A percentile compares a stretch with the other conserved stretches of the same genome.
Conservation (phyloP, 73 alveolate species). For the Breviolum minutum region DNA sequence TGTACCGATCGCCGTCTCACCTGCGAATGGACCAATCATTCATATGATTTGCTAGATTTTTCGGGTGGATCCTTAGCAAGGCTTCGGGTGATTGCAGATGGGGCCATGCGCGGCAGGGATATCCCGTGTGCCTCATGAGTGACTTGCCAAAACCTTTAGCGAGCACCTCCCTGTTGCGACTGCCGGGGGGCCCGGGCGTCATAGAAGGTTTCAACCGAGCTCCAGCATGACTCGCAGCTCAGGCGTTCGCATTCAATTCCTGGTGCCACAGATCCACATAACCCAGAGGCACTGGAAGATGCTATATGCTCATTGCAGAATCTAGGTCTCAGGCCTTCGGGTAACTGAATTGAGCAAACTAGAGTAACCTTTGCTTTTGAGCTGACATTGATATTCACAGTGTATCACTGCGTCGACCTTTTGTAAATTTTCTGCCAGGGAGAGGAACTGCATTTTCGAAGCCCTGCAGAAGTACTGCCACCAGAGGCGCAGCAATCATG, state of each 20-base stretch:
- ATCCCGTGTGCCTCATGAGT: constrained; percentile 90
- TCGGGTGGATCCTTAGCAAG: too few relatives aligned
- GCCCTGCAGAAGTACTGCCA: constrained; percentile 87
- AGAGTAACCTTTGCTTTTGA: background rate
- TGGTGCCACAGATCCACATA: constrained; percentile 13
- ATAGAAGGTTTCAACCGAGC: too few relatives aligned
- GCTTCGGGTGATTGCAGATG: too few relatives aligned
- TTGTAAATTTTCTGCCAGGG: background rate
- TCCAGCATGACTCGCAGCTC: background rate
- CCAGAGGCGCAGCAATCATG: constrained; percentile 19
- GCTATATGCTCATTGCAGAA: background rate
- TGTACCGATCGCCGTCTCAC: too few relatives aligned
- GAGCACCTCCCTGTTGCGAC: constrained; percentile 57
- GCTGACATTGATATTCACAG: background rate
- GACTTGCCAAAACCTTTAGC: constrained; percentile 73
- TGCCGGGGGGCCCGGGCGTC: background rate
- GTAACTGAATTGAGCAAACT: too few relatives aligned
- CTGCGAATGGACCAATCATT: too few relatives aligned
- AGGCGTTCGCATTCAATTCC: constrained; percentile 65
- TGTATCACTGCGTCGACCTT: background rate
- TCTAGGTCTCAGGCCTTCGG: too few relatives aligned
- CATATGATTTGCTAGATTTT: too few relatives aligned
- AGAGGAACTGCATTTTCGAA: constrained; percentile 71
- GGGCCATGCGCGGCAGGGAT: constrained; percentile 17
- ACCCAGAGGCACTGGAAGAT: constrained; percentile 1